phyloP scores from a whole-genome alignment of 1,139 yeast genomes.

The Torulaspora pretoriensis region DNA sequence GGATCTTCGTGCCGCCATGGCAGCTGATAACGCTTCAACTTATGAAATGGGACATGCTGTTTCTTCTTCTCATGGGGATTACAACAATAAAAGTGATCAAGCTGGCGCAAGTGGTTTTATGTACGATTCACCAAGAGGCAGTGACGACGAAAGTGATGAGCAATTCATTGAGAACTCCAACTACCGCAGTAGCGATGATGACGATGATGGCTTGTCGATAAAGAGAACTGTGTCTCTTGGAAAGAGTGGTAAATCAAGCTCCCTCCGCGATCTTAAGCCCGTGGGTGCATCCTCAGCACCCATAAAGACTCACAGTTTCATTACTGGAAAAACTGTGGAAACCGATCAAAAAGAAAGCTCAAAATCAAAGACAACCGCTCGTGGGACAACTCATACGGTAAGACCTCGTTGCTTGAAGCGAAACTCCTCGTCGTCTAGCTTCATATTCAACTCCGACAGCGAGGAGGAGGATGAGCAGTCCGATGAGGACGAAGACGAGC shows the following conservation, averaged over 20 bases:
- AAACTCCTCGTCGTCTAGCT: slow-evolving; percentile 25
- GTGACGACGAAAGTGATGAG: slow-evolving; percentile 43
- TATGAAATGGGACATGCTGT: slow-evolving; percentile 17
- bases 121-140: slow-evolving; percentile 40
- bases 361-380: background rate
- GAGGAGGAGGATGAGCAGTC: slow-evolving; percentile 22
- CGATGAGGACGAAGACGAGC: slow-evolving; percentile 6
- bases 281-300: slow-evolving; percentile 10
- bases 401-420: slow-evolving; percentile 17
- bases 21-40: slow-evolving; percentile 21
- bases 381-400: background rate
- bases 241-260: slow-evolving; percentile 22
- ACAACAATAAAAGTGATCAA: background rate
- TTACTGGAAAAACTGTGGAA: slow-evolving; percentile 28
- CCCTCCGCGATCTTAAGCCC: slow-evolving; percentile 27
- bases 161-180: slow-evolving; percentile 29
- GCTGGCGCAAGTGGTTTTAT: slow-evolving; percentile 4
- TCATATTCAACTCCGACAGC: slow-evolving; percentile 33
- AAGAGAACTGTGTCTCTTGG: slow-evolving; percentile 33
- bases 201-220: slow-evolving; percentile 18
- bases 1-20: slow-evolving; percentile 33
- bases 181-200: slow-evolving; percentile 22
- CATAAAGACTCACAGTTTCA: slow-evolving; percentile 30
- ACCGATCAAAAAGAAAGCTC: slow-evolving; percentile 2
- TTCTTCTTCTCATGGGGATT: slow-evolving; percentile 3